These are phyloP conservation scores for Botrytis deweyae DNA, from an alignment of 2,329 filamentous ascomycete species.

Conservation along the genomic window DNA sequence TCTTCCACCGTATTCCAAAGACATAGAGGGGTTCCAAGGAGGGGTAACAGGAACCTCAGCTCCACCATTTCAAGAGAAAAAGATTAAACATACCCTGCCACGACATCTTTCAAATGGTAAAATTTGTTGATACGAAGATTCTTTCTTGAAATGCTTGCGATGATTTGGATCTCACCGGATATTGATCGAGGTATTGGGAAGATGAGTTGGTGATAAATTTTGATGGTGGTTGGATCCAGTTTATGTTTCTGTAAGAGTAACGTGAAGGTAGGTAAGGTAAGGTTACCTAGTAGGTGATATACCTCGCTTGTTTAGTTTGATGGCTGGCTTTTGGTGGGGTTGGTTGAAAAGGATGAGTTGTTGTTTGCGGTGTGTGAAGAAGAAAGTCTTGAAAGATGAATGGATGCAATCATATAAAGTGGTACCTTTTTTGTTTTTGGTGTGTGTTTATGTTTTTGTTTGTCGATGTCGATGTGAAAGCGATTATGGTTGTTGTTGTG, in stretches of 20 bases:
- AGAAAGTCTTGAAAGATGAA: background rate
- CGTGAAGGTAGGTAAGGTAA: background rate
- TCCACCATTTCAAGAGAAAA: background rate
- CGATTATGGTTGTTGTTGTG: too few species aligned
- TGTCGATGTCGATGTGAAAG: background rate
- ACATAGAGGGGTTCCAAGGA: constrained; percentile 28
- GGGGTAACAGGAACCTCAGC: constrained; percentile 31
- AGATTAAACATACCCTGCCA: constrained; percentile 63
- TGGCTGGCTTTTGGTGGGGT: constrained; percentile 19
- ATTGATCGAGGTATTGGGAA: background rate
- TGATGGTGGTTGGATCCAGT: constrained; percentile 1
- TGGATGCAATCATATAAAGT: constrained; percentile 17
- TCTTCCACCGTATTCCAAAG: background rate
- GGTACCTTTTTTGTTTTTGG: background rate
- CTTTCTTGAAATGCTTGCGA: background rate
- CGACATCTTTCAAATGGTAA: constrained; percentile 56
- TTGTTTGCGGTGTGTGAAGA: constrained; percentile 20
- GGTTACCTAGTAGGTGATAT: background rate
- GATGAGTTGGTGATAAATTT: constrained; percentile 15
- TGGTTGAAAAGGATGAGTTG: constrained; percentile 15
- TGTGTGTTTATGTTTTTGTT: background rate
- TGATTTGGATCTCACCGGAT: background rate
- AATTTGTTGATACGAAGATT: constrained; percentile 1
- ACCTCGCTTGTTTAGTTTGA: constrained; percentile 20
- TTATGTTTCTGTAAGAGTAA: constrained; percentile 13